Base-by-base conservation (phyloP, 108 stramenopile genomes). In the Nitzschia putrida region DNA sequence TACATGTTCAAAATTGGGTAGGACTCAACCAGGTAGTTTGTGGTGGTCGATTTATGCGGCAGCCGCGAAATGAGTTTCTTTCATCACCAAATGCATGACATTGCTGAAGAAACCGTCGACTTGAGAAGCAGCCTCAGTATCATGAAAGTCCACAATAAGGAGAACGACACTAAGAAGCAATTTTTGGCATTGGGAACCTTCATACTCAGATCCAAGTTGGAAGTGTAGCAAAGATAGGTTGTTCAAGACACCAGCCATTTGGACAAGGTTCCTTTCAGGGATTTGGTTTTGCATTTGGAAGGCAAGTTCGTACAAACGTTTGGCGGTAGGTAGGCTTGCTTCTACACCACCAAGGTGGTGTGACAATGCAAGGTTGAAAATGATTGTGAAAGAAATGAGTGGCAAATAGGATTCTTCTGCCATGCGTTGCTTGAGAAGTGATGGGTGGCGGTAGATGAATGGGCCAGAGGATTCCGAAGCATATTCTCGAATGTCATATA, bases 241-340 rank as follows among this genome's bases (percentile, higher is more conserved):
- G 61, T 63, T 63, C 44, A 63, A 24, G 21, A 63, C 18, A 24
- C 43, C 61, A 8, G 61, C 42, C 22, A 25, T 63, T 38, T 44
- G 20, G 3, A 63, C 24, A 8, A 63, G 61, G 44, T 63, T 63
- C 22, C 61, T 63, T 47, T 63, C 43, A 44, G n/a, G 8, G 12
- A 40, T 20, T 44, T 44, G 44, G 2, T 16, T 43, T 24, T 63
- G 61, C 42, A 63, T 21, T 39, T 63, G 44, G 44, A 45, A 63
- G n/a, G 61, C 40, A 9, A 63, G 61, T 22, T 63, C 61, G 23
- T 63, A 63, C 44, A 63, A 47, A 24, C 61, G 61, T 63, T 47
- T 63, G 18, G 61, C 37, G 2, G 20, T 20, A 9, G 10, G 16
- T 18, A 13, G 14, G 37, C 44, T 47, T 63, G 38, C 38, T 59